Evolutionary conservation across 257 asterid genomes (phyloP), one percentile per base, ranked within the genome.

Genomic region (Handroanthus guayacan): DNA sequence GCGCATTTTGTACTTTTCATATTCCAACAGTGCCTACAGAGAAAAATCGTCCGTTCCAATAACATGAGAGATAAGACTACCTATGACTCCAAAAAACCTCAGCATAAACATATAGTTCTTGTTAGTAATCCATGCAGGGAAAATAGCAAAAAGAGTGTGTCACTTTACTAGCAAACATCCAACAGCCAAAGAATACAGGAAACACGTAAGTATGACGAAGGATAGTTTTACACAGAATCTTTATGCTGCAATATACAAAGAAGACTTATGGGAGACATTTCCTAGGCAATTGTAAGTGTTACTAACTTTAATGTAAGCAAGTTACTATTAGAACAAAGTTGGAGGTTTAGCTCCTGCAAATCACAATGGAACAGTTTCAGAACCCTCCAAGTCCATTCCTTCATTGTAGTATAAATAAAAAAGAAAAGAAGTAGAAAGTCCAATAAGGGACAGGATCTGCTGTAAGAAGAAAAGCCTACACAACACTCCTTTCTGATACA

Each of bases 1-100:
- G 36, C 91, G 95, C 96, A 91, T 91, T 85, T 94, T 91, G 76
- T 87, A 83, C 80, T 94, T 94, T 55, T 94, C 98, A 77, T 94
- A 94, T 84, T 94, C 98, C 81, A 91, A 69, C 18, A 94, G 84
- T 52, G 97, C 89, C 98, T 94, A 72, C 60, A 85, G 68, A 78
- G 75, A 55, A 50, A 77, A 62, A 62, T 62, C 72, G 72, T 72
- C 69, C 80, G 80, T 69, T 52, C 69, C 67, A 84, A 70, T 63
- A 50, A 65, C 79, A 77, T 38, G 34, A 68, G 52, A 57, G 12
- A 74, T 52, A 61, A 44, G 7, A 54, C 57, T 57, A 16, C 65
- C 48, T 13, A 37, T 60, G 55, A 57, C 64, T 17, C 61, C 44
- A 62, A 72, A 75, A 78, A 72, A 62, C 36, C 62, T 43, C 55